Base-by-base conservation (phyloP, 805 yeast genomes). In the Pichia membranifaciens region DNA sequence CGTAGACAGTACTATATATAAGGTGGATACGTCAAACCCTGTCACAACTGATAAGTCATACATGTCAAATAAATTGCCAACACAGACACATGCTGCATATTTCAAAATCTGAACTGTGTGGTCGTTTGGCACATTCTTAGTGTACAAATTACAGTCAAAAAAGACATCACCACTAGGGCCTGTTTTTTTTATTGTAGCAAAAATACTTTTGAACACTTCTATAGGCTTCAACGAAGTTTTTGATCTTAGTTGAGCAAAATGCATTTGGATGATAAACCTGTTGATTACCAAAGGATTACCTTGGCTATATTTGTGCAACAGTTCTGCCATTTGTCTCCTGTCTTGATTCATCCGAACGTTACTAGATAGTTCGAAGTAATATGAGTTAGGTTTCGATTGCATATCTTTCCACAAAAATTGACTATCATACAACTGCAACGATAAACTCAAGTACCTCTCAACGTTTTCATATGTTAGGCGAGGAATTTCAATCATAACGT, bases 21-120 rank as follows among this genome's bases (percentile, higher is more conserved):
- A 64, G n/a, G 63, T 64, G 5, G 56, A 45, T 13, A 73, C 48
- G 1, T 75, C 54, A 32, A 54, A 50, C 2, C 65, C 64, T 5
- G 73, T 58, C 2, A 70, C 76, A 15, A 67, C 51, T 40, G 65
- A 59, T 18, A 76, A 55, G 39, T 69, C 78, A 6, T 63, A 64
- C 39, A 71, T 50, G 17, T 57, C 55, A 58, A 74, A 70, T 25
- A 65, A 50, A 31, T 66, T 59, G 46, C 70, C 62, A 36, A 69
- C 59, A 41, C 71, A 64, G 9, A 72, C 63, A 22, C 77, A 66
- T 1, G 76, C 69, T 2, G 77, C 76, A 53, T 60, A 67, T 33
- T 70, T 68, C 41, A 76, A 53, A 17, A 64, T 54, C 12, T 46
- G 37, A 6, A 40, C 18, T 4, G 44, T 50, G 2, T 47, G 55